Evolutionary conservation across 768 basidiomycete species (phyloP).

Genomic region (Lepiota subincarnata): DNA sequence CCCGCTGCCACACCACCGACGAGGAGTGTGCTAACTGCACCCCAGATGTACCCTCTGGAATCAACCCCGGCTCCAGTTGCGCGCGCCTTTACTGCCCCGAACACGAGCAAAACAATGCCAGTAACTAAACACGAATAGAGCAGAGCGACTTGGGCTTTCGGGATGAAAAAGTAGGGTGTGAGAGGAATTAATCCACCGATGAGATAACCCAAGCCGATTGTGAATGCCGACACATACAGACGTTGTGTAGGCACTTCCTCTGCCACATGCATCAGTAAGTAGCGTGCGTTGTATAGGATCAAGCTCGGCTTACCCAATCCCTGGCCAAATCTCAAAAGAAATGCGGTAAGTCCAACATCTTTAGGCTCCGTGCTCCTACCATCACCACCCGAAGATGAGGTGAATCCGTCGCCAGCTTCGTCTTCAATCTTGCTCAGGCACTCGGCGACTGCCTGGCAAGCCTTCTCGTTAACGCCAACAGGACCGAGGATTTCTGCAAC

Average conservation of each 20-base stretch:
- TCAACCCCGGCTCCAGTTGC: slow-evolving; percentile 78
- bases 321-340: slow-evolving; percentile 92
- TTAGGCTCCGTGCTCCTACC: slow-evolving; percentile 58
- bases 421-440: slow-evolving; percentile 67
- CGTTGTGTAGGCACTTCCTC: slow-evolving; percentile 90
- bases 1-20: slow-evolving; percentile 92
- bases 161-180: slow-evolving; percentile 87
- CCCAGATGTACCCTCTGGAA: slow-evolving; percentile 72
- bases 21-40: slow-evolving; percentile 79
- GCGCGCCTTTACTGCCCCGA: slow-evolving; percentile 87
- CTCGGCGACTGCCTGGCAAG: slow-evolving; percentile 75
- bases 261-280: slow-evolving; percentile 20
- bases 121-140: slow-evolving; percentile 79
- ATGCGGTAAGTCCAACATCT: slow-evolving; percentile 85
- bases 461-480: slow-evolving; percentile 81
- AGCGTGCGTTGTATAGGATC: neutral
- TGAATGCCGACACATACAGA: slow-evolving; percentile 87
- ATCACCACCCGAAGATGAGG: slow-evolving; percentile 28
- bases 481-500: slow-evolving; percentile 85
- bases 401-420: slow-evolving; percentile 18
- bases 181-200: slow-evolving; percentile 92
- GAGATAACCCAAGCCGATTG: slow-evolving; percentile 93
- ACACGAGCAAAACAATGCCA: slow-evolving; percentile 79
- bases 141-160: slow-evolving; percentile 60
- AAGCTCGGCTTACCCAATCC: slow-evolving; percentile 59